These are phyloP conservation scores for Pueraria montana DNA, from an alignment of 306 rosid genomes.

Conservation along the genomic window DNA sequence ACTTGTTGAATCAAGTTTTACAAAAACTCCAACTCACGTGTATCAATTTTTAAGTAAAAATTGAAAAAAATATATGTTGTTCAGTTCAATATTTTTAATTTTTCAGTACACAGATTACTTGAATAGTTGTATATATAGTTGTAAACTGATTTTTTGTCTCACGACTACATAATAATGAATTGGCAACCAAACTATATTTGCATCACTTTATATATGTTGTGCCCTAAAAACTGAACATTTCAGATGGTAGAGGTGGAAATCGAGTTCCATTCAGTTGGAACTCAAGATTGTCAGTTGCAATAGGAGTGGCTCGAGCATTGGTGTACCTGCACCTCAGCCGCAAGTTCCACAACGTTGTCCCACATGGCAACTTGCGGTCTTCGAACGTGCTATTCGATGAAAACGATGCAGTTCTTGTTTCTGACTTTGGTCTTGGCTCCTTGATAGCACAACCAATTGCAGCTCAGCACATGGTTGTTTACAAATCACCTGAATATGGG, in stretches of 20 bases:
- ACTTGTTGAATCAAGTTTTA: not conserved
- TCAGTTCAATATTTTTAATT: not conserved
- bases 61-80: not conserved
- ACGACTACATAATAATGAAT: not conserved
- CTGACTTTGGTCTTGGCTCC: slow-evolving; percentile 74
- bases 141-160: not conserved
- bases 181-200: not conserved
- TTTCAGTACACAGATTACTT: not conserved
- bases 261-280: slow-evolving; percentile 73
- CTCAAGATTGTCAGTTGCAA: slow-evolving; percentile 71
- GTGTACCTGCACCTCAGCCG: slow-evolving; percentile 74
- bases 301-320: slow-evolving; percentile 72
- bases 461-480: slow-evolving; percentile 68
- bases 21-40: not conserved
- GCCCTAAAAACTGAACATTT: slow-evolving; percentile 22
- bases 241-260: slow-evolving; percentile 58
- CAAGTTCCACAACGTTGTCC: slow-evolving; percentile 50
- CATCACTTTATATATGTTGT: not conserved
- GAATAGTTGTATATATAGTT: not conserved
- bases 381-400: slow-evolving; percentile 72
- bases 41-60: not conserved
- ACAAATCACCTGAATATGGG: slow-evolving; percentile 72
- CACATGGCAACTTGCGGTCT: slow-evolving; percentile 85
- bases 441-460: slow-evolving; percentile 78
- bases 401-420: slow-evolving; percentile 61